Percentiles rank a stretch among this genome's conserved stretches.
These are phyloP conservation scores for Urochloa ruziziensis DNA, from an alignment of 176 grass and related monocot genomes.

Conservation along the genomic window DNA sequence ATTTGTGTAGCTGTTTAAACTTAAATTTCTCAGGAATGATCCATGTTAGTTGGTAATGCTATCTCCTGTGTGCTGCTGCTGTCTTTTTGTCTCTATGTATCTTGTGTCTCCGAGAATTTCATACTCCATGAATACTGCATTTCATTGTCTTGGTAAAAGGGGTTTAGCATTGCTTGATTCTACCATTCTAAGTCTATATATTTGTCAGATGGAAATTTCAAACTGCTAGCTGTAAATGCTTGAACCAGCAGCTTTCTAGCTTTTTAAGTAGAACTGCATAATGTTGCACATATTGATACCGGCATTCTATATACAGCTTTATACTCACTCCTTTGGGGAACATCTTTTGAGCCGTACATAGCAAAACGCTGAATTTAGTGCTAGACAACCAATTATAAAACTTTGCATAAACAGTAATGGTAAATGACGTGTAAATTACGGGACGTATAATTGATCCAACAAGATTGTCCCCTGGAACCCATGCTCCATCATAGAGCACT, in stretches of 20 bases:
- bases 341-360: background rate
- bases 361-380: background rate
- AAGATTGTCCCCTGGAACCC: background rate
- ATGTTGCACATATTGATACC: background rate
- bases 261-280: background rate
- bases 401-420: too few species aligned
- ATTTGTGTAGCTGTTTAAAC: background rate
- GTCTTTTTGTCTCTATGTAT: background rate
- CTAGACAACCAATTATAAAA: background rate
- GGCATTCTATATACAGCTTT: background rate
- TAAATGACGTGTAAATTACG: background rate
- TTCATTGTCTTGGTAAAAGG: background rate
- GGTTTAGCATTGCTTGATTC: background rate
- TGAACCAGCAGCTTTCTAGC: background rate
- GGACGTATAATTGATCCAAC: background rate
- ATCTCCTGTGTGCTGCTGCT: background rate
- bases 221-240: background rate
- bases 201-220: background rate
- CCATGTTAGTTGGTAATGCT: background rate
- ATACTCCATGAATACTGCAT: background rate
- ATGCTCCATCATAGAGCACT: background rate
- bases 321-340: background rate
- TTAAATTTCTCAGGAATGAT: conserved; percentile 1
- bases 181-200: background rate
- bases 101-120: background rate